Evolutionary conservation across 345 rosid genomes (phyloP), one percentile per base, ranked within the genome.

Genomic region (Moricandia moricandioides): DNA sequence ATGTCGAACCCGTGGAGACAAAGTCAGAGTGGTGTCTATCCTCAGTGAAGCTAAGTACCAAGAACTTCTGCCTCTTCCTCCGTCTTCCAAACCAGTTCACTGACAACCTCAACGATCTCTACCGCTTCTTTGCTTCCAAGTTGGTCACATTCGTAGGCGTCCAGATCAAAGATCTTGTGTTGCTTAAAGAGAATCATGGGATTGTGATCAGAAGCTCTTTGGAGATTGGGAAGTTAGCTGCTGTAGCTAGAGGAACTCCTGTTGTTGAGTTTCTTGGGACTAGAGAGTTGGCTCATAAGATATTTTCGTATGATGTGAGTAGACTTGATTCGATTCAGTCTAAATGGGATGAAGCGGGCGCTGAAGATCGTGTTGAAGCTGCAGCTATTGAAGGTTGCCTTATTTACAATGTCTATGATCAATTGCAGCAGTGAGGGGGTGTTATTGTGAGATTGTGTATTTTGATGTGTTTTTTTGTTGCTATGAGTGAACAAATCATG

Each of bases 51-150:
- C 62, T 78, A 30, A 67, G 81, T 73, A 72, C 78, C 4, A 78
- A 78, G 11, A 67, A 73, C 55, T 8, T 72, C 0, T 78, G 81
- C 55, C 78, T 78, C 74, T 67, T 78, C 65, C 78, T 78, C 17
- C 77, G 81, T 0, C 74, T 78, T 0, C 81, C 78, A 3, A 73
- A 33, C 33, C 43, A 29, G 5, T 67, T 78, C 39, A 0, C 0
- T 0, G 81, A 78, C 3, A 78, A 62, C 14, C 81, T 72, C 59
- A 72, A 78, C 60, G 78, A 72, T 24, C 78, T 78, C 30, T 73
- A 73, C 54, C 81, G 81, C 16, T 78, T 78, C 78, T 78, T 78
- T 33, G 81, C 81, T 61, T 78, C 81, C 54, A 78, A 78, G 35
- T 72, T 72, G 39, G 78, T 78, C 74, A 78, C 81, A 0, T 78